These are phyloP conservation scores for Talaromyces sp. DNA, from an alignment of 2,329 filamentous ascomycete genomes.

Conservation along the genomic window DNA sequence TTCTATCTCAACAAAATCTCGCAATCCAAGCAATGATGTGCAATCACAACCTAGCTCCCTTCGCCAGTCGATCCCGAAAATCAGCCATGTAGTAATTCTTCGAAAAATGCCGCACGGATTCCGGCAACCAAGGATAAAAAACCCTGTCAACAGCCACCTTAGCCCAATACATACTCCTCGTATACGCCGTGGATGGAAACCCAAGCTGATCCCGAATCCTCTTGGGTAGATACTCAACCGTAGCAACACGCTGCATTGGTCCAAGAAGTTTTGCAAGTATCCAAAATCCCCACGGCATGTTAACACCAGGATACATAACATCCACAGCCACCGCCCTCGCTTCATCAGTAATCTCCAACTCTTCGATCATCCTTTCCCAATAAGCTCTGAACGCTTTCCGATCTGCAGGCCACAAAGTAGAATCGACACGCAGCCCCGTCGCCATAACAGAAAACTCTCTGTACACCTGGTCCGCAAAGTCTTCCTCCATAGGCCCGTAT, in stretches of 20 bases:
- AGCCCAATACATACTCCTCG: not conserved
- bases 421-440: conserved; percentile 24
- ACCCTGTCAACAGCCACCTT: not conserved
- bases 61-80: not conserved
- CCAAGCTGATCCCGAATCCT: not conserved
- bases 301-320: conserved; percentile 16
- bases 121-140: not conserved
- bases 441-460: conserved; percentile 19
- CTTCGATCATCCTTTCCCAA: conserved; percentile 31
- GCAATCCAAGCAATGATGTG: too few species aligned
- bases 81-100: not conserved
- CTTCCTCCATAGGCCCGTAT: conserved; percentile 17
- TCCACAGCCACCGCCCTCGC: conserved; percentile 23
- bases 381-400: conserved; percentile 32
- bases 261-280: not conserved
- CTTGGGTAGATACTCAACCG: not conserved
- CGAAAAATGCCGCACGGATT: not conserved
- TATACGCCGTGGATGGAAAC: not conserved
- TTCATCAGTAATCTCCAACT: conserved; percentile 30
- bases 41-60: too few species aligned
- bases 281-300: not conserved
- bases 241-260: not conserved
- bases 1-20: too few species aligned
- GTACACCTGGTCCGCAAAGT: conserved; percentile 11
- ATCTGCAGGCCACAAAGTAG: conserved; percentile 32